Percentiles rank a stretch among this genome's conserved stretches.
phyloP scores from a whole-genome alignment of 495 filamentous ascomycete genomes.

The Daldinia loculata region DNA sequence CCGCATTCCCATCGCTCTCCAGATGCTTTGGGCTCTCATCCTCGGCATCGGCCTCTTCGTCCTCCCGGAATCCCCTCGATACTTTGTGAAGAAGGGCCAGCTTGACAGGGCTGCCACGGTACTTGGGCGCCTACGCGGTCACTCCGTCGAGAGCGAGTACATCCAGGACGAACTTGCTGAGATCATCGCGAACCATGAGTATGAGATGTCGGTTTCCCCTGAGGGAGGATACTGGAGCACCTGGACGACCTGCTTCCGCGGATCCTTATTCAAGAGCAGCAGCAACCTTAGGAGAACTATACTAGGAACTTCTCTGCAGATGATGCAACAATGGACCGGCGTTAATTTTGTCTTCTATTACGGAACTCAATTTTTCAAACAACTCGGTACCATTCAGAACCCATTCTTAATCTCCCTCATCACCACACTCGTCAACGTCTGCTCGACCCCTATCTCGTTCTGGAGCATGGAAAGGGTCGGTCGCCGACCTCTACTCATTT shows the following conservation, averaged over 20 bases:
- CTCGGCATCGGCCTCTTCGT: constrained; percentile 66
- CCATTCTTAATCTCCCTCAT: constrained; percentile 76
- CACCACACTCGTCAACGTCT: constrained; percentile 78
- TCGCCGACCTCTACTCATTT: constrained; percentile 72
- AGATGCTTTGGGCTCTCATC: constrained; percentile 75
- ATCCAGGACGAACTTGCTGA: constrained; percentile 77
- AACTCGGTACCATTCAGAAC: constrained; percentile 65
- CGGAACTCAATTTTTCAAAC: constrained; percentile 72
- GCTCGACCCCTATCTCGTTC: constrained; percentile 76
- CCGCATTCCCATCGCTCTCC: constrained; percentile 75
- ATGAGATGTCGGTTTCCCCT: constrained; percentile 72
- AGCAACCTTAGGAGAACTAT: constrained; percentile 76
- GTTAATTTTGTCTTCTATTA: constrained; percentile 68
- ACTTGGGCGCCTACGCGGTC: constrained; percentile 72
- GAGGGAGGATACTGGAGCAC: constrained; percentile 69
- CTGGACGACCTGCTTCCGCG: constrained; percentile 72
- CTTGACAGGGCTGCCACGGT: constrained; percentile 67
- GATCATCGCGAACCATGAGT: constrained; percentile 85
- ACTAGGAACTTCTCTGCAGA: constrained; percentile 76
- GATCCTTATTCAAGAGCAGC: constrained; percentile 62
- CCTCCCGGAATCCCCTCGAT: constrained; percentile 83
- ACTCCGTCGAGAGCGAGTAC: constrained; percentile 68
- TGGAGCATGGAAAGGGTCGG: constrained; percentile 70
- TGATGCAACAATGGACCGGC: constrained; percentile 70
- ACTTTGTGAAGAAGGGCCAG: constrained; percentile 77